Evolutionary conservation across 176 grass and related monocot genomes (phyloP).

Genomic region (Oryza glumipatula): DNA sequence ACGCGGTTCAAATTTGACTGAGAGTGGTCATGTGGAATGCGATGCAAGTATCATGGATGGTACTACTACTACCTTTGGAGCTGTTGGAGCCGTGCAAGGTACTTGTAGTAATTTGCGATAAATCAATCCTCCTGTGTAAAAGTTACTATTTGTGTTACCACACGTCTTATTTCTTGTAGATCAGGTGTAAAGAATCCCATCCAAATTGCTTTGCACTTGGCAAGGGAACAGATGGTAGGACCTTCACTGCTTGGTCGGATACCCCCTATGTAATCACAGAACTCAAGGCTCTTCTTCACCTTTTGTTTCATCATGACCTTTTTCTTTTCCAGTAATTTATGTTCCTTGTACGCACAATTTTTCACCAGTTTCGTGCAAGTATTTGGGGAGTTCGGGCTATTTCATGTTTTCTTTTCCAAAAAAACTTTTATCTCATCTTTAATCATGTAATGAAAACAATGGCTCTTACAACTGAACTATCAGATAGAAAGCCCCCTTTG

Average conservation of each 20-base stretch:
- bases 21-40: slow-evolving; percentile 85
- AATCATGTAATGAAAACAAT: slow-evolving; percentile 15
- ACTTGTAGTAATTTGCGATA: slow-evolving; percentile 36
- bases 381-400: not conserved
- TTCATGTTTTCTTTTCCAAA: slow-evolving; percentile 9
- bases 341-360: not conserved
- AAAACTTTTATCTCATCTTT: slow-evolving; percentile 20
- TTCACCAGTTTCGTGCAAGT: not conserved
- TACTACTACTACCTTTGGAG: slow-evolving; percentile 71
- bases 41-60: slow-evolving; percentile 99
- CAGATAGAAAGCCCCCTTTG: slow-evolving; percentile 21
- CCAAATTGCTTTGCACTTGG: slow-evolving; percentile 67
- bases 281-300: slow-evolving; percentile 6
- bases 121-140: not conserved
- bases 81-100: slow-evolving; percentile 92
- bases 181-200: slow-evolving; percentile 93
- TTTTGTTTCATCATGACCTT: not conserved
- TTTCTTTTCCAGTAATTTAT: slow-evolving; percentile 25
- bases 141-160: slow-evolving; percentile 24
- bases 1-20: slow-evolving; percentile 87
- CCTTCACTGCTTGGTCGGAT: slow-evolving; percentile 85
- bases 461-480: slow-evolving; percentile 14
- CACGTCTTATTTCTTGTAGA: slow-evolving; percentile 70
- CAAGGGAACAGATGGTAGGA: slow-evolving; percentile 77
- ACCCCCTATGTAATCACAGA: slow-evolving; percentile 88